Evolutionary conservation across 2,329 filamentous ascomycete species (phyloP).

Genomic region (Cladosporium cucumerinum): DNA sequence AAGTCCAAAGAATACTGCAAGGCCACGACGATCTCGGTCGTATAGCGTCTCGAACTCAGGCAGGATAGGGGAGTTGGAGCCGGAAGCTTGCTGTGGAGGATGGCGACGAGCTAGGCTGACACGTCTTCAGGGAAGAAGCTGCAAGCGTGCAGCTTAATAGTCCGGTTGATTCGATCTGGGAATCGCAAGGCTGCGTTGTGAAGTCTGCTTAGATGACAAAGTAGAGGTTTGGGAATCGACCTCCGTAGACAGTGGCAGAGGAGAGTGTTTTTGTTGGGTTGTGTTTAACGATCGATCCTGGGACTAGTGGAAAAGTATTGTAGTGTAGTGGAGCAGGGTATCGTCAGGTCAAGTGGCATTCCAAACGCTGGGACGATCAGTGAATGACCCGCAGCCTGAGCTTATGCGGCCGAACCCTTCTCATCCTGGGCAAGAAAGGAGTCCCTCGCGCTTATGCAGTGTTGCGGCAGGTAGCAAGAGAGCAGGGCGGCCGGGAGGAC

Average conservation of each 20-base stretch:
- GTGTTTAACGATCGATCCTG: conserved; percentile 6
- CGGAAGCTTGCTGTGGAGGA: conserved; percentile 2
- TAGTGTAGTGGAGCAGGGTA: conserved; percentile 8
- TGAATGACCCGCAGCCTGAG: conserved; percentile 14
- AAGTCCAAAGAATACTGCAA: background rate
- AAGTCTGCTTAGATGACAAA: background rate
- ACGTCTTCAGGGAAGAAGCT: conserved; percentile 14
- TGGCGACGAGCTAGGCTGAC: conserved; percentile 6
- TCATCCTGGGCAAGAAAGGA: conserved; percentile 11
- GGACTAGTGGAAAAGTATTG: background rate
- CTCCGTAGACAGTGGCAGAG: background rate
- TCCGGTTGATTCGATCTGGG: background rate
- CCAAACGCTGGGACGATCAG: conserved; percentile 13
- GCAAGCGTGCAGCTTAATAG: conserved; percentile 8
- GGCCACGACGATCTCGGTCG: background rate
- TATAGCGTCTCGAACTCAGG: conserved; percentile 1
- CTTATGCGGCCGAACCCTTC: conserved; percentile 15
- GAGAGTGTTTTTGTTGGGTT: background rate
- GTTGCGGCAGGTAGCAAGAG: conserved; percentile 10
- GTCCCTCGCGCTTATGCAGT: conserved; percentile 17
- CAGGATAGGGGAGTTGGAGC: background rate
- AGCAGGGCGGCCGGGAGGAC: conserved; percentile 15
- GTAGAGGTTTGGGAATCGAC: background rate
- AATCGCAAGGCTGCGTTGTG: background rate
- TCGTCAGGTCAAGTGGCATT: conserved; percentile 4